A percentile compares a stretch with the other conserved stretches of the same genome.
These are phyloP conservation scores for Pouteria glomerata DNA, from an alignment of 148 eudicot species.

Conservation along the genomic window DNA sequence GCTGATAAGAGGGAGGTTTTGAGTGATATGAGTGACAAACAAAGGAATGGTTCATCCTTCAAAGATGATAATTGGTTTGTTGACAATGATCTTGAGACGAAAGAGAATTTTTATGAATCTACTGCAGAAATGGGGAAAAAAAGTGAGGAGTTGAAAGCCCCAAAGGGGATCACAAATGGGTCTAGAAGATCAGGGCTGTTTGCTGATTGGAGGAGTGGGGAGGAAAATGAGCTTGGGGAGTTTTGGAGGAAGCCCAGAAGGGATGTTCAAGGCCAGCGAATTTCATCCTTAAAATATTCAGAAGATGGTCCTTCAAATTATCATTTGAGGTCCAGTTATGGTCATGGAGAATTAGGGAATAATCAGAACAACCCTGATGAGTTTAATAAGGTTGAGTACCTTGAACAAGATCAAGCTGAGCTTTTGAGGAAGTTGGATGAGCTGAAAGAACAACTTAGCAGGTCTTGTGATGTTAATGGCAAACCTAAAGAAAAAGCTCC, in stretches of 20 bases:
- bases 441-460: slow-evolving; percentile 62
- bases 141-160: slow-evolving; percentile 29
- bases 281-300: slow-evolving; percentile 28
- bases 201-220: slow-evolving; percentile 35
- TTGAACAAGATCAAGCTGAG: slow-evolving; percentile 60
- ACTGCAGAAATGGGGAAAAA: slow-evolving; percentile 20
- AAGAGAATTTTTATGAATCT: slow-evolving; percentile 18
- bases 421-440: slow-evolving; percentile 78
- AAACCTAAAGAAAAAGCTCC: slow-evolving; percentile 50
- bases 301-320: slow-evolving; percentile 49
- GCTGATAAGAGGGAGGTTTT: slow-evolving; percentile 21
- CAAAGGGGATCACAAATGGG: slow-evolving; percentile 33
- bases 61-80: slow-evolving; percentile 18
- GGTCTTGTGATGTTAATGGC: slow-evolving; percentile 40
- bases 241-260: slow-evolving; percentile 32
- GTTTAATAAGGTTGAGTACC: slow-evolving; percentile 34
- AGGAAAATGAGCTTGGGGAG: slow-evolving; percentile 28
- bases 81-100: slow-evolving; percentile 20
- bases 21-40: slow-evolving; percentile 18
- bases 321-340: slow-evolving; percentile 17
- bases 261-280: slow-evolving; percentile 34
- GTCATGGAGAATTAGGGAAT: slow-evolving; percentile 17
- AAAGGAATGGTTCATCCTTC: slow-evolving; percentile 27
- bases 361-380: slow-evolving; percentile 28
- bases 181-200: slow-evolving; percentile 25